Base-by-base conservation (phyloP, 331 rosid genomes). In the Pyracantha coccinea region DNA sequence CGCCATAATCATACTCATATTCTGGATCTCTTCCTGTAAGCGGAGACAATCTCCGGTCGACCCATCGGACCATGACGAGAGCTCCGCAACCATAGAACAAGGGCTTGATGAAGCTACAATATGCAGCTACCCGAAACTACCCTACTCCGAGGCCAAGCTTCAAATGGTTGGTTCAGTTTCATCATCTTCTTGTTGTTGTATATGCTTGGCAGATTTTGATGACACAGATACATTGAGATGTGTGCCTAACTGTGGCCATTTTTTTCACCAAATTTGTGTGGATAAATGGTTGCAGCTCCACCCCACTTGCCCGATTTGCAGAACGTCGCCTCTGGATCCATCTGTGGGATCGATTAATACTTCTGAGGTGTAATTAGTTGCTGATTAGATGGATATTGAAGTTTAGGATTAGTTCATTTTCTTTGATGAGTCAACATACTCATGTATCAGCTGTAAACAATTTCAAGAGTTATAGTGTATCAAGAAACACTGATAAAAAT, bases 201-300 rank as follows among this genome's bases (percentile, higher is more conserved):
- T 89, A 13, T 89, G 93, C 80, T 83, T 87, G 32, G 85, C 76
- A 7, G 93, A 89, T 25, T 89, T 81, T 17, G 84, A 81, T 38
- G 89, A 89, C 29, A 76, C 11, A 11, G 93, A 89, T 20, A 57
- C 21, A 27, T 61, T 89, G 74, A 80, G 88, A 69, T 29, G 81
- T 53, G 86, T 89, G 45, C 88, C 91, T n/a, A 65, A 65, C 45
- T 89, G 93, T 73, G 75, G 80, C 25, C 93, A 89, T 75, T 35
- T 77, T 27, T 89, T 63, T 68, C 93, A 89, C 47, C 81, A 57
- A 28, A 57, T 35, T 4, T 89, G 91, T 58, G 80, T 89, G 41
- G 91, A 89, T 78, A 84, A 87, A 8, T 89, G 93, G 93, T 83
- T 89, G 15, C 83, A 50, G 79, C 52, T 81, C 5, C 93, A 83